Base-by-base conservation (phyloP, 306 rosid genomes). In the Comarum palustre region DNA sequence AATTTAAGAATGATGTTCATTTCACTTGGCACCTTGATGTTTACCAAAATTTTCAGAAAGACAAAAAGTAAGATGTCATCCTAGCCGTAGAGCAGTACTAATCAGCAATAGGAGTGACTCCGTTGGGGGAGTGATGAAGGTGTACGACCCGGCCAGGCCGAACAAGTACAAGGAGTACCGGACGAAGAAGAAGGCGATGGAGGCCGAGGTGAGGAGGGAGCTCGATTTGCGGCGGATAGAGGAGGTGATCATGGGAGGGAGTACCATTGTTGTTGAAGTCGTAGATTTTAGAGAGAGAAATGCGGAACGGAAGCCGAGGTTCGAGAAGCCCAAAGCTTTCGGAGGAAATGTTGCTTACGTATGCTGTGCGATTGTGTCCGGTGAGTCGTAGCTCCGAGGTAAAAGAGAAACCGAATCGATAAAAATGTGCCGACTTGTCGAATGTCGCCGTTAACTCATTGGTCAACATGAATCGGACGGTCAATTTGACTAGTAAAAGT, bases 71-170 rank as follows among this genome's bases (percentile, higher is more conserved):
- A n/a, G n/a, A n/a, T n/a, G n/a, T n/a, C n/a, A n/a, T n/a, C n/a
- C n/a, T n/a, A n/a, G n/a, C n/a, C n/a, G n/a, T n/a, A n/a, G n/a
- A n/a, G n/a, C n/a, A n/a, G n/a, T n/a, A n/a, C n/a, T n/a, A n/a
- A n/a, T n/a, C n/a, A n/a, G n/a, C n/a, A n/a, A n/a, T n/a, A n/a
- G n/a, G n/a, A n/a, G n/a, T n/a, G n/a, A n/a, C n/a, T n/a, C n/a
- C n/a, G n/a, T n/a, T n/a, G n/a, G n/a, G n/a, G n/a, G n/a, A n/a
- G 97, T 91, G 64, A 20, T 89, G 7, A 97, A 94, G 48, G 97
- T 89, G 88, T 94, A 94, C 51, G 97, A 94, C 76, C 99, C 99
- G 17, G 92, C 95, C 6, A 83, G 92, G 81, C 99, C 99, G 55
- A 91, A 91, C 66, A 97, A 94, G 68, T 94, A 94, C 24, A 97